Evolutionary conservation across 2,329 filamentous ascomycete species (phyloP).

Genomic region (Fulvia fulva): DNA sequence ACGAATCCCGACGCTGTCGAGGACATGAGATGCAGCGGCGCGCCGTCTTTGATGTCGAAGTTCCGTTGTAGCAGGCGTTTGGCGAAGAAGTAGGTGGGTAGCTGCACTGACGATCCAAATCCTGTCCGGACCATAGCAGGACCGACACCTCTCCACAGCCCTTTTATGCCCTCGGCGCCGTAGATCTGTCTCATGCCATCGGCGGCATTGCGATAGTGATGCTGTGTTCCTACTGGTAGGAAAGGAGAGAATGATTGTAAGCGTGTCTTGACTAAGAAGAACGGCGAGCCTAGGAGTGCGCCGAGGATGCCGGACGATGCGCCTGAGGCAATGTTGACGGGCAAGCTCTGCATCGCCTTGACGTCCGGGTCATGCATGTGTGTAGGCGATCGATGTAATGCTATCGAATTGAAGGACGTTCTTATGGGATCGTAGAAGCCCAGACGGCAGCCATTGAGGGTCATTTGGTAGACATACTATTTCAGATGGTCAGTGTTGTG

Average conservation of each 20-base stretch:
- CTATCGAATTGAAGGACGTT: constrained; percentile 45
- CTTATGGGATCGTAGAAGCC: constrained; percentile 98
- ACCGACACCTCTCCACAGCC: constrained; percentile 83
- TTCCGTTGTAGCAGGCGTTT: constrained; percentile 81
- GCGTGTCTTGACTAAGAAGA: constrained; percentile 96
- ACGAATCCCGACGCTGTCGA: constrained; percentile 90
- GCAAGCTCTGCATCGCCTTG: constrained; percentile 66
- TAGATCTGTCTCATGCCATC: constrained; percentile 83
- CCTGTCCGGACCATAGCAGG: constrained; percentile 95
- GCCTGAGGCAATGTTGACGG: constrained; percentile 89
- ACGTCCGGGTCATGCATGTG: constrained; percentile 40
- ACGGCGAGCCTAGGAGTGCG: constrained; percentile 87
- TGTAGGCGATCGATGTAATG: constrained; percentile 65
- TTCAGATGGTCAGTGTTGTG: background rate
- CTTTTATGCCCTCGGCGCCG: constrained; percentile 67
- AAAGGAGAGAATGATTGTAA: constrained; percentile 92
- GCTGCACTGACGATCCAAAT: constrained; percentile 90
- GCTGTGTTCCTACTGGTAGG: constrained; percentile 93
- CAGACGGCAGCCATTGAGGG: constrained; percentile 92
- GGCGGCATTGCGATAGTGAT: constrained; percentile 78
- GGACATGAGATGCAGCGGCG: constrained; percentile 80
- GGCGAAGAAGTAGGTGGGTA: constrained; percentile 97
- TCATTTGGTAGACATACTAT: constrained; percentile 88
- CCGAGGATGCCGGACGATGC: constrained; percentile 86
- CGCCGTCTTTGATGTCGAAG: constrained; percentile 84